Base-by-base conservation (phyloP, 2,329 filamentous ascomycete genomes). In the Nemania sp. region DNA sequence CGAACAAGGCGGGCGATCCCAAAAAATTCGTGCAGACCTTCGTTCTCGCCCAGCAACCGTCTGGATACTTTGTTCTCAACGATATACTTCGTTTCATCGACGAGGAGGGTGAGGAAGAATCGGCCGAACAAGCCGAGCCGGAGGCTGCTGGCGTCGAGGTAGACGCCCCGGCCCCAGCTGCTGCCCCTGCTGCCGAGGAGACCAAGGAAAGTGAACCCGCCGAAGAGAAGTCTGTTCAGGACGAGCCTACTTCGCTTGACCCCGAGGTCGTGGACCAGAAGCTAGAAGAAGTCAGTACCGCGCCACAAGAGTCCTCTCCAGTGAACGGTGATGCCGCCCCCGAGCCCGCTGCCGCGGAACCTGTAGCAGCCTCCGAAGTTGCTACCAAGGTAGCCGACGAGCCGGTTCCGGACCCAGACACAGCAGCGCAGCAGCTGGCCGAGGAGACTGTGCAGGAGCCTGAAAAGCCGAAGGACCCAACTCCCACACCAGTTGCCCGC, bases 1-100 rank as follows among this genome's bases (percentile, higher is more conserved):
- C 93, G 71, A 97, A 96, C 86, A 96, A 96, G 78, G 87, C 87
- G 50, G 88, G 89, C 66, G 91, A 95, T 60, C 91, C 94, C 72
- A 93, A 91, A 82, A 97, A 97, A 77, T 99, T 99, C 73, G 90
- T 93, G 42, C 95, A 99, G 83, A 98, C 94, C 54, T 99, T 99
- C 71, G 91, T 99, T 65, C 90, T 99, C 65, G 95, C 95, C 50
- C 88, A 94, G 77, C 95, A 99, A 80, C 92, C 92, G 51, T 96
- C 94, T 59, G 95, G 95, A 66, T 99, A 98, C 82, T 99, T 96
- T 71, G 94, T 99, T 35, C 86, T 99, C 70, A 99, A 99, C 78
- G 95, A 99, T 74, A 97, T 99, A 75, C 92, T 98, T 18, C 87
- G 95, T 70, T 98, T 96, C 78, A 88, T 99, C 67, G 87, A 89